These are phyloP conservation scores for Hortiboletus campestris DNA, from an alignment of 768 basidiomycete species.

Conservation along the genomic window DNA sequence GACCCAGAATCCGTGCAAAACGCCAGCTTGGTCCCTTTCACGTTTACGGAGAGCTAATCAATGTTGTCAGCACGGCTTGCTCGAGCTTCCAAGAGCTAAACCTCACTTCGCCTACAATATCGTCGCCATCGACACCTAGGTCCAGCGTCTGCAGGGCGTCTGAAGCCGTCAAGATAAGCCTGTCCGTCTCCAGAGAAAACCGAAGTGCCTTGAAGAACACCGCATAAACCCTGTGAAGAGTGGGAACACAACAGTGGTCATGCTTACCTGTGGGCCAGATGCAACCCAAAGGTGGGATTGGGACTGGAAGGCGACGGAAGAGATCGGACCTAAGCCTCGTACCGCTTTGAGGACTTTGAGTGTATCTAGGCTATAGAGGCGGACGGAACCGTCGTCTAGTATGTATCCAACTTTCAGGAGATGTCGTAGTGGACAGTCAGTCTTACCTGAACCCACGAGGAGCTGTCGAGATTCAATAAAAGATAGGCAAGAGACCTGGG, in stretches of 20 bases:
- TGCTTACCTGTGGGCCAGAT: constrained; percentile 52
- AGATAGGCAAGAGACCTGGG: constrained; percentile 53
- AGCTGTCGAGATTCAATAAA: constrained; percentile 49
- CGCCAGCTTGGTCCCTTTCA: constrained; percentile 51
- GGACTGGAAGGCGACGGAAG: constrained; percentile 54
- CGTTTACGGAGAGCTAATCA: constrained; percentile 64
- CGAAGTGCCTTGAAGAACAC: constrained; percentile 27
- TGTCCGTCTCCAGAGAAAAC: constrained; percentile 45
- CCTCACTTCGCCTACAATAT: constrained; percentile 67
- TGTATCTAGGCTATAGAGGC: constrained; percentile 60
- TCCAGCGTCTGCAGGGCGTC: constrained; percentile 50
- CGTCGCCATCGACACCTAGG: constrained; percentile 50
- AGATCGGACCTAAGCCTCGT: constrained; percentile 57
- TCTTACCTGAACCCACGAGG: constrained; percentile 61
- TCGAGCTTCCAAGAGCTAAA: neutral
- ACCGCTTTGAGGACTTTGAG: constrained; percentile 64
- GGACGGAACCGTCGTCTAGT: constrained; percentile 66
- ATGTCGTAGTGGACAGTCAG: neutral
- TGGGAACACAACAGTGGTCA: neutral
- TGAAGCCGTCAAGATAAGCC: constrained; percentile 51
- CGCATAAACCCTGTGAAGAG: neutral
- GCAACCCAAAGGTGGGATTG: constrained; percentile 62
- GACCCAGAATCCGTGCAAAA: constrained; percentile 69
- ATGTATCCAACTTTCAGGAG: neutral
- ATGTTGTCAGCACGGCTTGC: constrained; percentile 29